Evolutionary conservation across 2,329 filamentous ascomycete species (phyloP).

Genomic region (Cordyceps tenuipes): DNA sequence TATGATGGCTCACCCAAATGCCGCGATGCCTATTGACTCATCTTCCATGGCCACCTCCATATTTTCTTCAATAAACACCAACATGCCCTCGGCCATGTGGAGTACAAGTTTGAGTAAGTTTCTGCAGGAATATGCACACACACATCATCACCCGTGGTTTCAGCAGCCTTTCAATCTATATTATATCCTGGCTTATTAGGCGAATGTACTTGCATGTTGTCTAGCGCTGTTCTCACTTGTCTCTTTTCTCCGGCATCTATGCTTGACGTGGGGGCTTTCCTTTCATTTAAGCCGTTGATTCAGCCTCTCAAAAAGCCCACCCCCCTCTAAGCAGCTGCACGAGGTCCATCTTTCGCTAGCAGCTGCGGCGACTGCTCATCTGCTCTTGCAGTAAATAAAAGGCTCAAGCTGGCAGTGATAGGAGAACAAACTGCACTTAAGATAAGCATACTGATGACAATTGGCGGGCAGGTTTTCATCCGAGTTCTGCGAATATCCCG

Average conservation of each 20-base stretch:
- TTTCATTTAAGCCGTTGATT: not conserved
- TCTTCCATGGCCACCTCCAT: not conserved
- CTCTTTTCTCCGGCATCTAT: not conserved
- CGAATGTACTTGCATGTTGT: not conserved
- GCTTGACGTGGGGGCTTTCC: not conserved
- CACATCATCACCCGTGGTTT: not conserved
- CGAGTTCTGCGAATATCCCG: not conserved
- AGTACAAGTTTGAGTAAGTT: not conserved
- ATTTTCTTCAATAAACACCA: not conserved
- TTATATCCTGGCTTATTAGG: not conserved
- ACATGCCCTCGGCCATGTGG: not conserved
- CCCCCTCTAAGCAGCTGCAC: too few species aligned
- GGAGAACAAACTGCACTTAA: not conserved
- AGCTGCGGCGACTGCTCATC: not conserved
- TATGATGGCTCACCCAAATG: not conserved
- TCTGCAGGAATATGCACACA: too few species aligned
- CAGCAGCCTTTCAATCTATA: not conserved
- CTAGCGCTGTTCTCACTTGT: conserved; percentile 1
- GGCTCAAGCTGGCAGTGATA: too few species aligned
- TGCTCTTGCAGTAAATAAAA: too few species aligned
- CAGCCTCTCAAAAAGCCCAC: too few species aligned
- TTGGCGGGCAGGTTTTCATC: not conserved
- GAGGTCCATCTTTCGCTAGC: too few species aligned
- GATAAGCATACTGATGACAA: not conserved
- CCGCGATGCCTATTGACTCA: not conserved